These are phyloP conservation scores for Acmispon strigosus DNA, from an alignment of 306 rosid species.

Conservation along the genomic window DNA sequence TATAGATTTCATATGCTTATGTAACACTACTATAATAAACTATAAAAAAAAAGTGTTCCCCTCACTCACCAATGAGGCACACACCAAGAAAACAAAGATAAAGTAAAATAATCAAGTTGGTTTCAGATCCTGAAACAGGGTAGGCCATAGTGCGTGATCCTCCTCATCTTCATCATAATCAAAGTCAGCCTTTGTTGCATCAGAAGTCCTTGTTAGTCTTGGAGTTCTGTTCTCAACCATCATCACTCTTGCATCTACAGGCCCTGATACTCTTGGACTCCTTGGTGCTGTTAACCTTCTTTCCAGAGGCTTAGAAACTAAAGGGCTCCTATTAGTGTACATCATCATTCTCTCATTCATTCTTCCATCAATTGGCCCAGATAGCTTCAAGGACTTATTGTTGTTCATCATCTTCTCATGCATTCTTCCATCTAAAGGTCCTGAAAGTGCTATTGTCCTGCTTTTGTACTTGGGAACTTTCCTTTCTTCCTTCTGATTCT, in stretches of 20 bases:
- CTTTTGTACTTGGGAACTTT: constrained; percentile 19
- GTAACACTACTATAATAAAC: not conserved
- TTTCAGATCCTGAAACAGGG: constrained; percentile 80
- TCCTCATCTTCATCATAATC: constrained; percentile 39
- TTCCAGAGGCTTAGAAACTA: constrained; percentile 21
- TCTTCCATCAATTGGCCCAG: constrained; percentile 84
- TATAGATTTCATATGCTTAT: not conserved
- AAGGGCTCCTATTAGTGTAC: constrained; percentile 41
- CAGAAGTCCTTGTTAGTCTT: constrained; percentile 14
- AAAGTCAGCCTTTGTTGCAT: constrained; percentile 21
- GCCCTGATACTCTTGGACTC: constrained; percentile 53
- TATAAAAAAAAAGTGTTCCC: not conserved
- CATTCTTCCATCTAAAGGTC: constrained; percentile 73
- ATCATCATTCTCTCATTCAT: constrained; percentile 36
- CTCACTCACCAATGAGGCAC: constrained; percentile 11
- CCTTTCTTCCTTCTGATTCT: constrained; percentile 30
- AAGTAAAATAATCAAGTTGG: constrained; percentile 46
- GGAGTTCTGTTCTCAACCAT: constrained; percentile 33
- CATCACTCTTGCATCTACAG: constrained; percentile 29
- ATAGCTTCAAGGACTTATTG: constrained; percentile 31
- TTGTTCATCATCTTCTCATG: constrained; percentile 13
- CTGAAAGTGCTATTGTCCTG: constrained; percentile 58
- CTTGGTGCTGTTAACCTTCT: constrained; percentile 26
- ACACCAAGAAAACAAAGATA: not conserved
- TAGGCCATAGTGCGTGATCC: constrained; percentile 66